Conservation (phyloP, 768 basidiomycete genomes). For the Sarcodon sp. region DNA sequence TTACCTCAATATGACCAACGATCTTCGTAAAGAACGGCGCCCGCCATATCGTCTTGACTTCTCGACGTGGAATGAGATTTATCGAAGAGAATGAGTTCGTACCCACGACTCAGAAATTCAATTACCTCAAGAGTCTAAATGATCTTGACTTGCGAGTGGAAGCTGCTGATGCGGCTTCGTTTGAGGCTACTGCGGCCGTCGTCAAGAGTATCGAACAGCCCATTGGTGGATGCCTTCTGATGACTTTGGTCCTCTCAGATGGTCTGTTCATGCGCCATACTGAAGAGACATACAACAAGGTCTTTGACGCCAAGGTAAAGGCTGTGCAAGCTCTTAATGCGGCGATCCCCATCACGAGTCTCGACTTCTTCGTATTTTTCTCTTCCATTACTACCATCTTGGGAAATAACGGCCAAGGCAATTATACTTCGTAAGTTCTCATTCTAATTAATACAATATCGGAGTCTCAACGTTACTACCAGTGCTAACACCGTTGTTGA, state of each 20-base stretch:
- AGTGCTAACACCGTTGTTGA: not conserved
- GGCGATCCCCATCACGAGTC: constrained; percentile 11
- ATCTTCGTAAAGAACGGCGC: constrained; percentile 20
- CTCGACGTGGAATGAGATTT: constrained; percentile 18
- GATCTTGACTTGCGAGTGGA: constrained; percentile 19
- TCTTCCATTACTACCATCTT: constrained; percentile 19
- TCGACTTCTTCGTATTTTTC: constrained; percentile 24
- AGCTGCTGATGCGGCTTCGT: constrained; percentile 17
- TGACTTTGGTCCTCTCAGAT: constrained; percentile 19
- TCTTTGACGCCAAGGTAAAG: constrained; percentile 16
- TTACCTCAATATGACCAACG: not conserved
- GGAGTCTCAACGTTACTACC: too few species aligned
- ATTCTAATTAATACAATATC: too few species aligned
- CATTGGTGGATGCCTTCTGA: constrained; percentile 20
- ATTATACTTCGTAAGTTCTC: constrained; percentile 19
- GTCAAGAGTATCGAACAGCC: constrained; percentile 11
- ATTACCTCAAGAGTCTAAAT: constrained; percentile 14
- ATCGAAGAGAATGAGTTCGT: constrained; percentile 13
- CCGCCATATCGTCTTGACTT: constrained; percentile 22
- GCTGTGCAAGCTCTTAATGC: constrained; percentile 15
- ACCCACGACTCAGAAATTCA: constrained; percentile 14
- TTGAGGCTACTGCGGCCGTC: constrained; percentile 9
- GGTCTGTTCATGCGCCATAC: constrained; percentile 18
- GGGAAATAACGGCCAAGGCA: constrained; percentile 24
- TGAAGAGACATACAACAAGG: constrained; percentile 14